Evolutionary conservation across 1,284 basidiomycete genomes (phyloP), one percentile per base, ranked within the genome.

Genomic region (Ganoderma resinaceum): DNA sequence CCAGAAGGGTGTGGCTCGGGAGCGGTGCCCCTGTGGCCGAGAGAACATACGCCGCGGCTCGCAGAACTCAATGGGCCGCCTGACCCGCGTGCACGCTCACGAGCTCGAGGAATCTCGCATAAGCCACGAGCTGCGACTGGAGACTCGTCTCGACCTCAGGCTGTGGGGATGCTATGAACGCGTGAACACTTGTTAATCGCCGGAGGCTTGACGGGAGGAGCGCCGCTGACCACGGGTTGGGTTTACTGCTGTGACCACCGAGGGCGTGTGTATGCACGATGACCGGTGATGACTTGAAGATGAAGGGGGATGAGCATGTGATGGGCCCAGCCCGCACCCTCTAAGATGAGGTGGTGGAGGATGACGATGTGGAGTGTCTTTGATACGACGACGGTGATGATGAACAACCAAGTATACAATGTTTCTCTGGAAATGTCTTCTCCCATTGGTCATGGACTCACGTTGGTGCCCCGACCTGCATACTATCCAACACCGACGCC

Each of bases 331-430:
- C 20, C 6, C 53, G 53, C 55, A 46, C 66, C 43, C 61, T 63
- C 58, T 57, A 57, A 16, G 58, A 40, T 29, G 29, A 46, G 40
- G n/a, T 58, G 55, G 7, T 1, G 55, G 11, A 55, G 52, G 55
- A n/a, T 49, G 43, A 18, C 40, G 53, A 35, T 57, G 38, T 58
- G 33, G 33, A 58, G 23, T 37, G 55, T 58, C 31, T 29, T 66
- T 66, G 55, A 61, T 57, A 66, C 23, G 46, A 26, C 62, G 64
- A 49, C 43, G 40, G 55, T 66, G 70, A 66, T 68, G 70, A 66
- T 67, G 70, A 43, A 62, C 38, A 59, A 62, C 46, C 62, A 62
- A 46, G 57, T 53, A 57, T 62, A 64, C 57, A 63, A 31, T 43
- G 18, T 70, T 63, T 35, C n/a, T 16, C 20, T 58, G 20, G n/a